Percentiles rank a stretch among this genome's conserved stretches.
Evolutionary conservation across 73 alveolate species (phyloP).

Genomic region (Blepharisma japonicum): DNA sequence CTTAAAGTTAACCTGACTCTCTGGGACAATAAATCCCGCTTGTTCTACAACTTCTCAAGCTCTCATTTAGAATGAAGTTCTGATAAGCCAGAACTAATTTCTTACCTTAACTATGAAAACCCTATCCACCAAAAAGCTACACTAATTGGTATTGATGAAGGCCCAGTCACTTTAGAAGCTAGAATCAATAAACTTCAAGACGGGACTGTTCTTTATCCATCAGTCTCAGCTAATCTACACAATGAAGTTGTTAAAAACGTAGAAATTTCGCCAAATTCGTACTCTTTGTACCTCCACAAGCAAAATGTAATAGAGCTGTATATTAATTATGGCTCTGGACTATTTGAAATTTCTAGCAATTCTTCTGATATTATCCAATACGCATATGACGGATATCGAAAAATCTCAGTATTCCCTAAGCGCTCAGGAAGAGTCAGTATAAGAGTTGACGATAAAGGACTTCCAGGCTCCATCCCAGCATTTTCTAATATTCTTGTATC

Average conservation of each 20-base stretch:
- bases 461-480: constrained; percentile 45
- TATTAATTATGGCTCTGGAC: constrained; percentile 55
- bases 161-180: constrained; percentile 26
- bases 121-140: constrained; percentile 3
- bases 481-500: constrained; percentile 50
- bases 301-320: constrained; percentile 37
- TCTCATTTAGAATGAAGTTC: neutral
- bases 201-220: constrained; percentile 23
- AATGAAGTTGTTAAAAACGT: constrained; percentile 42
- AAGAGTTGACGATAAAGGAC: constrained; percentile 45
- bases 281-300: constrained; percentile 40
- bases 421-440: constrained; percentile 51
- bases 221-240: neutral
- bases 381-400: constrained; percentile 30
- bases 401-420: constrained; percentile 46
- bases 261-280: constrained; percentile 41
- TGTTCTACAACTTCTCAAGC: constrained; percentile 34
- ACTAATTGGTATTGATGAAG: neutral
- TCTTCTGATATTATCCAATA: constrained; percentile 43
- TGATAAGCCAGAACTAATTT: neutral
- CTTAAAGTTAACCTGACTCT: constrained; percentile 32
- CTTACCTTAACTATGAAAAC: neutral
- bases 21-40: constrained; percentile 26
- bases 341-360: constrained; percentile 37
- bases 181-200: neutral